A percentile compares a stretch with the other conserved stretches of the same genome.
Evolutionary conservation across 768 basidiomycete species (phyloP).

Genomic region (Lepiota venenata): DNA sequence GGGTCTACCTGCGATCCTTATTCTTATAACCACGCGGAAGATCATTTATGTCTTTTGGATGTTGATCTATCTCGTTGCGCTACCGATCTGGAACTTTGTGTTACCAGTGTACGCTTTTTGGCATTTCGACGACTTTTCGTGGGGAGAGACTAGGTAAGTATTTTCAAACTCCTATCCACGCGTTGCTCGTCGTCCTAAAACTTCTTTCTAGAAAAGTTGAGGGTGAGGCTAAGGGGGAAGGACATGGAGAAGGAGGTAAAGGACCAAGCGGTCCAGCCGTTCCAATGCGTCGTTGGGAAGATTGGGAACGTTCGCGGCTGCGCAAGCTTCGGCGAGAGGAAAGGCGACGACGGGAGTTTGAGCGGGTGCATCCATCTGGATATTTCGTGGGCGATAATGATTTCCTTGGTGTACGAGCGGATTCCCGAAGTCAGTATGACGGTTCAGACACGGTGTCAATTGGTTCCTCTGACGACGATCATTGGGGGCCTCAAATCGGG

Average conservation of each 20-base stretch:
- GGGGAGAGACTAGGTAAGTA: conserved; percentile 94
- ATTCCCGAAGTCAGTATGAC: conserved; percentile 63
- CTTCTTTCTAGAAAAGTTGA: conserved; percentile 77
- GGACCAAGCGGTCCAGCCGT: conserved; percentile 54
- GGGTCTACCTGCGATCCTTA: conserved; percentile 89
- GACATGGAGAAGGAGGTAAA: conserved; percentile 67
- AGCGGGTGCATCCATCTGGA: conserved; percentile 70
- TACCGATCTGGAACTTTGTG: conserved; percentile 96
- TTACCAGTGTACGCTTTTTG: conserved; percentile 96
- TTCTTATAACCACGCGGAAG: conserved; percentile 92
- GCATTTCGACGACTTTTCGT: conserved; percentile 99
- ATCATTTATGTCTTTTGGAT: conserved; percentile 98
- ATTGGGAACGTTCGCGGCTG: conserved; percentile 95
- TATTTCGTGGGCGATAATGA: conserved; percentile 63
- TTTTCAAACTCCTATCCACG: background rate
- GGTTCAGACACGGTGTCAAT: conserved; percentile 81
- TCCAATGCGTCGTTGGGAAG: conserved; percentile 98
- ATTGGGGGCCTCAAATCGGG: conserved; percentile 95
- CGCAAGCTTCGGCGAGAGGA: conserved; percentile 90
- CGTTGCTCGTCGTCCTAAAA: conserved; percentile 17
- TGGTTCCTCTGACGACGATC: conserved; percentile 88
- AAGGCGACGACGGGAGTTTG: conserved; percentile 75
- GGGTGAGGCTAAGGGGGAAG: conserved; percentile 80
- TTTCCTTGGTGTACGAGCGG: conserved; percentile 49
- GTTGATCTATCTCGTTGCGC: conserved; percentile 87